A percentile compares a stretch with the other conserved stretches of the same genome.
Evolutionary conservation across 1,284 basidiomycete genomes (phyloP).

Genomic region (Psilocybe mexicana): DNA sequence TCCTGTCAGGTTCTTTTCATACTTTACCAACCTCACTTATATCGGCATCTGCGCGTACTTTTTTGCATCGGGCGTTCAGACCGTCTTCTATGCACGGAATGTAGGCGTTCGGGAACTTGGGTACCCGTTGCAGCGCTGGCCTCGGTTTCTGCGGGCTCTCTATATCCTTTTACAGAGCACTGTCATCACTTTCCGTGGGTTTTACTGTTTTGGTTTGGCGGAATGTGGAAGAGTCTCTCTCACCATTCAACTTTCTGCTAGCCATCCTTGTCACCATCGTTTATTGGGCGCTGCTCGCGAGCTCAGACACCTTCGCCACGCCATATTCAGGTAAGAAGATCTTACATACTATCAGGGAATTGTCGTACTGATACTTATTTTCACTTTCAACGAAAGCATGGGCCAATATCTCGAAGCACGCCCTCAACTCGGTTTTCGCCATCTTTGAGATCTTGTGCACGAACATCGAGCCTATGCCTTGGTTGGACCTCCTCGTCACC

Average conservation of each 20-base stretch:
- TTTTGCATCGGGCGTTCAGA: conserved; percentile 59
- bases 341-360: not conserved
- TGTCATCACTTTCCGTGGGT: conserved; percentile 62
- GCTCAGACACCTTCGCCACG: conserved; percentile 41
- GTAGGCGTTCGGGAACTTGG: conserved; percentile 16
- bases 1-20: conserved; percentile 41
- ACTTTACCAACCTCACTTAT: conserved; percentile 65
- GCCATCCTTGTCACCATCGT: conserved; percentile 70
- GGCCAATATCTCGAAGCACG: conserved; percentile 61
- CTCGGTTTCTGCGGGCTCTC: conserved; percentile 50
- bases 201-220: not conserved
- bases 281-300: conserved; percentile 62
- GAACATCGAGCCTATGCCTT: conserved; percentile 51
- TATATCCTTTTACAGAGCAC: conserved; percentile 58
- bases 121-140: conserved; percentile 66
- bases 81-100: conserved; percentile 41
- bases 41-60: conserved; percentile 64
- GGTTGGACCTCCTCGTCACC: conserved; percentile 50
- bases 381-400: conserved; percentile 41
- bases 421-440: conserved; percentile 61
- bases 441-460: conserved; percentile 62
- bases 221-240: not conserved
- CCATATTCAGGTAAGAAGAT: conserved; percentile 36
- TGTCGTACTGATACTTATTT: not conserved
- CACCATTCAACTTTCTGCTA: conserved; percentile 22